Percentiles rank a stretch among this genome's conserved stretches.
Evolutionary conservation across 768 basidiomycete genomes (phyloP).

Genomic region (Trametes maxima): DNA sequence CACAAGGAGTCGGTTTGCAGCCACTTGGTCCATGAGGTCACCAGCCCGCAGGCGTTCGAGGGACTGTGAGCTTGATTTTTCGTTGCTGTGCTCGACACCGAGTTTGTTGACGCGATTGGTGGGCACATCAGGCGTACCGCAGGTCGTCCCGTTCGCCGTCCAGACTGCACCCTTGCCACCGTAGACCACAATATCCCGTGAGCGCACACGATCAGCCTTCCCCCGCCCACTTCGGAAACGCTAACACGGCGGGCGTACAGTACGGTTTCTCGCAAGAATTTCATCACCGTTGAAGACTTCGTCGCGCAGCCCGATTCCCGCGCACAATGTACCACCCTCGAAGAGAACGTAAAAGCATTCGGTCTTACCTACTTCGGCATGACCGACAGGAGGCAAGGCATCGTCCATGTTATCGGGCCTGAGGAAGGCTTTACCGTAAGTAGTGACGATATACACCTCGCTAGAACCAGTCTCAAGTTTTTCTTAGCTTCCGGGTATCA

Average conservation of each 20-base stretch:
- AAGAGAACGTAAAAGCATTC: constrained; percentile 67
- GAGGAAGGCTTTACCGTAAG: constrained; percentile 64
- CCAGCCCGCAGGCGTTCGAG: constrained; percentile 64
- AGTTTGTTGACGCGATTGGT: not conserved
- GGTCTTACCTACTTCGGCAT: constrained; percentile 69
- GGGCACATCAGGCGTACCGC: constrained; percentile 44
- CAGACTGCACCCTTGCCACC: constrained; percentile 67
- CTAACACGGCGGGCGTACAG: constrained; percentile 29
- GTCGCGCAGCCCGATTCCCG: constrained; percentile 61
- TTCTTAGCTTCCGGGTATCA: constrained; percentile 46
- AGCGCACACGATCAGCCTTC: constrained; percentile 25
- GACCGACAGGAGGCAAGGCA: constrained; percentile 64
- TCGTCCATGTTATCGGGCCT: constrained; percentile 65
- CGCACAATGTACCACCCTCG: constrained; percentile 58
- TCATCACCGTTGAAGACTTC: constrained; percentile 50
- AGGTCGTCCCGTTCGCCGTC: constrained; percentile 55
- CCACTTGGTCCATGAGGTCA: constrained; percentile 66
- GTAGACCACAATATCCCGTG: constrained; percentile 63
- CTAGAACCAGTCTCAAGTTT: not conserved
- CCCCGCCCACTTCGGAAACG: not conserved
- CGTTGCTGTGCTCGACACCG: not conserved
- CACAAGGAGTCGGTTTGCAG: constrained; percentile 30
- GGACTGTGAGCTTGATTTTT: constrained; percentile 44
- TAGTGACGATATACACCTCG: not conserved
- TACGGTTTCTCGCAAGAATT: constrained; percentile 53